Conservation (phyloP, 352 stramenopile genomes). For the Globisporangium iwayamae region DNA sequence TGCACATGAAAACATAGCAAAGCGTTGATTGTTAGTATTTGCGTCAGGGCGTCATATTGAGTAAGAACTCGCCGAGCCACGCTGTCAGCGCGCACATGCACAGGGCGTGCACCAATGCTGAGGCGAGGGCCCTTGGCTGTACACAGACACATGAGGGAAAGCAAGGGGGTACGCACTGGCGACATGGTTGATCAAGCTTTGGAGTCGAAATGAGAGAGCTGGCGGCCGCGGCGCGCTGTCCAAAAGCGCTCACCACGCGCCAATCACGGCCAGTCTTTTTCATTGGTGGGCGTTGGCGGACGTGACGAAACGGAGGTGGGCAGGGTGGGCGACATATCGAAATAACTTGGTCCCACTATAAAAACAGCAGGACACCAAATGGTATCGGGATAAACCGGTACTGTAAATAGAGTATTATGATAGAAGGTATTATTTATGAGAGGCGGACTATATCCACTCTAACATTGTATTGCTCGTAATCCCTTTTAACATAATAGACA, state of each 20-base stretch:
- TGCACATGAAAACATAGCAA: conserved; percentile 8
- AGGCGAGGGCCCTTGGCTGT: not conserved
- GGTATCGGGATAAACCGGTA: too few relatives aligned
- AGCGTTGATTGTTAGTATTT: not conserved
- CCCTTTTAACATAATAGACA: too few relatives aligned
- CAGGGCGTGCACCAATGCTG: not conserved
- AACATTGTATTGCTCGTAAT: not conserved
- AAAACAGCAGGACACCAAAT: too few relatives aligned
- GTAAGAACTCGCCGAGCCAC: not conserved
- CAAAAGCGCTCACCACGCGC: not conserved
- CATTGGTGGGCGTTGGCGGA: too few relatives aligned
- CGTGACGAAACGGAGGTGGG: too few relatives aligned
- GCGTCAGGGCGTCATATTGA: not conserved
- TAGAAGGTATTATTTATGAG: too few relatives aligned
- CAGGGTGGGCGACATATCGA: too few relatives aligned
- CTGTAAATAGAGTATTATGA: too few relatives aligned
- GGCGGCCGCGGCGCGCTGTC: not conserved
- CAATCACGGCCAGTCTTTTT: not conserved
- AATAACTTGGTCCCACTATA: too few relatives aligned
- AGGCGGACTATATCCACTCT: too few relatives aligned
- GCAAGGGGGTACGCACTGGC: conserved; percentile 7
- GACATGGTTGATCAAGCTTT: conserved; percentile 22
- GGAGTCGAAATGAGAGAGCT: conserved; percentile 19
- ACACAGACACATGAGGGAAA: not conserved
- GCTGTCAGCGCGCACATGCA: not conserved